Conservation (phyloP, 345 rosid species). For the Barbarea vulgaris region DNA sequence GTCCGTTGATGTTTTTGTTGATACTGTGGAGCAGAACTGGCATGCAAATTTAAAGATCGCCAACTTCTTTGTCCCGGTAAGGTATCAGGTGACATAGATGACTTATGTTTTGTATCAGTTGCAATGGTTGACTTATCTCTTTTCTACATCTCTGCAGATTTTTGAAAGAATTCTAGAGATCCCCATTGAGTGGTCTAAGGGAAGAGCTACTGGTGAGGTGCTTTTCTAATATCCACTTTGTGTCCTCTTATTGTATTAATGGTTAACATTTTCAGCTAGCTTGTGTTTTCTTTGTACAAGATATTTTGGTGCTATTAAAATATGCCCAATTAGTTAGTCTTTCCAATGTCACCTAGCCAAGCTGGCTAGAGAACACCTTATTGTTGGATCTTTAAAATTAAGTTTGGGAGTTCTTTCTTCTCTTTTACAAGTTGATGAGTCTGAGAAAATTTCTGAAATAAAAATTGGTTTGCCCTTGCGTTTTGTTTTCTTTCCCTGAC, state of each 20-base stretch:
- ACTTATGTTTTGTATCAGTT: slow-evolving; percentile 5
- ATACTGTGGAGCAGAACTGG: slow-evolving; percentile 83
- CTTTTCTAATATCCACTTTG: slow-evolving; percentile 61
- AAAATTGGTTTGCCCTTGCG: background rate
- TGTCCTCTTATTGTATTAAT: slow-evolving; percentile 5
- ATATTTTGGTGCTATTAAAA: background rate
- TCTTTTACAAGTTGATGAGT: slow-evolving; percentile 23
- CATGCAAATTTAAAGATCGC: slow-evolving; percentile 85
- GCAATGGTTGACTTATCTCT: slow-evolving; percentile 25
- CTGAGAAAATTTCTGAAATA: background rate
- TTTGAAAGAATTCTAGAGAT: slow-evolving; percentile 92
- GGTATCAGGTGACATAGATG: slow-evolving; percentile 27
- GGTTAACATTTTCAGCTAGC: background rate
- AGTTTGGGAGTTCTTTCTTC: slow-evolving; percentile 7
- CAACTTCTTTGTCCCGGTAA: slow-evolving; percentile 93
- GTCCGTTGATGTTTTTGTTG: slow-evolving; percentile 89
- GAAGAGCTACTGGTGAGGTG: slow-evolving; percentile 99
- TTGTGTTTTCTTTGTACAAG: slow-evolving; percentile 11
- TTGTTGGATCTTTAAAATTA: slow-evolving; percentile 15
- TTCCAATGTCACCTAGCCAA: slow-evolving; percentile 11
- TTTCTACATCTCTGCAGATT: slow-evolving; percentile 55
- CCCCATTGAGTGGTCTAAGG: slow-evolving; percentile 84
- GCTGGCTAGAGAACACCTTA: slow-evolving; percentile 15
- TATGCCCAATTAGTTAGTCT: background rate
- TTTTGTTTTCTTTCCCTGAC: slow-evolving; percentile 23